Evolutionary conservation across 306 rosid genomes (phyloP).

Genomic region (Rosa lucieae): DNA sequence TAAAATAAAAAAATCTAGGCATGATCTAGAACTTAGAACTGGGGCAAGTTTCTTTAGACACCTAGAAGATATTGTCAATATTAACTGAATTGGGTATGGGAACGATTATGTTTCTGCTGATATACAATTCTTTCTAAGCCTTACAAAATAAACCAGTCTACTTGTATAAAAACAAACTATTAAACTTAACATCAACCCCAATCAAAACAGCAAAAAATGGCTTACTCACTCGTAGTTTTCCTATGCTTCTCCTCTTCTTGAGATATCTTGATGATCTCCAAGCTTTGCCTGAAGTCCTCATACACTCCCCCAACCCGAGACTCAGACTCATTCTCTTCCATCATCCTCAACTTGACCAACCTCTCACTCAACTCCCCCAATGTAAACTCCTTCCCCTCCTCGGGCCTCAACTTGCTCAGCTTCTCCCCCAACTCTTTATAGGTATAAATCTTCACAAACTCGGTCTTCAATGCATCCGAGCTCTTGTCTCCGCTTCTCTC

Average conservation of each 20-base stretch:
- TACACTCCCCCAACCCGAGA: not conserved
- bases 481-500: slow-evolving; percentile 9
- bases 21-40: no score
- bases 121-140: no score
- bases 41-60: no score
- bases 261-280: not conserved
- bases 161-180: no score
- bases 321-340: slow-evolving; percentile 42
- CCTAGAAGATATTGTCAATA: no score
- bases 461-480: slow-evolving; percentile 18
- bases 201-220: not conserved
- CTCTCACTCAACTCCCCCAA: slow-evolving; percentile 66
- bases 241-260: slow-evolving; percentile 11
- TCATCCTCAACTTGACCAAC: slow-evolving; percentile 54
- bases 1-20: no score
- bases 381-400: slow-evolving; percentile 64
- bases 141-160: no score
- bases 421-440: no score
- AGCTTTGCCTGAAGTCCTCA: slow-evolving; percentile 19
- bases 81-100: no score
- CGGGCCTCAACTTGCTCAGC: no score
- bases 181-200: not conserved
- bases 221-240: slow-evolving; percentile 30
- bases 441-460: no score
- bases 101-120: no score